Base-by-base conservation (phyloP, 1,284 basidiomycete genomes). In the Kwoniella shivajii region DNA sequence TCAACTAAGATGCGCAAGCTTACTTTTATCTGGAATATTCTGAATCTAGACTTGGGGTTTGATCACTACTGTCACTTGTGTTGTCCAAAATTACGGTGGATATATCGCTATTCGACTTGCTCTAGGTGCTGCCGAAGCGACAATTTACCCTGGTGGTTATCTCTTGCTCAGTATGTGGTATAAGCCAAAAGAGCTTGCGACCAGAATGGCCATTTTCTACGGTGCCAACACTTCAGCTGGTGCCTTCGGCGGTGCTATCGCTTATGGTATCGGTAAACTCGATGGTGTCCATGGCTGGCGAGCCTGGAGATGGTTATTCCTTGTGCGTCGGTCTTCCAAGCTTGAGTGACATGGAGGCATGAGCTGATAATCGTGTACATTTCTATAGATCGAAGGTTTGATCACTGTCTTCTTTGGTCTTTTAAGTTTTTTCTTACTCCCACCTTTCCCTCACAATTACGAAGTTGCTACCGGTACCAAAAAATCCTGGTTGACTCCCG, bases 161-260 rank as follows among this genome's bases (percentile, higher is more conserved):
- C 37, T 39, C 16, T 20, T 39, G 4, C 37, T 39, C 14, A 39
- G 37, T 39, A 39, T 39, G 37, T 39, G 37, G 37, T 39, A 39
- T 20, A 39, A 39, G 37, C 37, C 37, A 20, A 39, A 22, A n/a
- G 37, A 39, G 37, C n/a, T 39, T 16, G 37, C 37, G 6, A 39
- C 37, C n/a, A 39, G 37, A 39, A 39, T 39, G 37, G 65, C 73
- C 9, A 60, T 76, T 44, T 75, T 77, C 62, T 77, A 76, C 69
- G 68, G 66, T 6, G 69, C 75, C 1, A 77, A 77, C 0, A 78
- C 78, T 1, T 59, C 72, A 9, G 66, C 71, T 7, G 78, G 77
- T 11, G 77, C 76, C 0, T 79, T 78, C 27, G 78, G 78, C 7
- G 78, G 77, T 56, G 65, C 79, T 0, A 68, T 79, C 22, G 71